Conservation (phyloP, 768 basidiomycete genomes). For the Thelephora ganbajun region DNA sequence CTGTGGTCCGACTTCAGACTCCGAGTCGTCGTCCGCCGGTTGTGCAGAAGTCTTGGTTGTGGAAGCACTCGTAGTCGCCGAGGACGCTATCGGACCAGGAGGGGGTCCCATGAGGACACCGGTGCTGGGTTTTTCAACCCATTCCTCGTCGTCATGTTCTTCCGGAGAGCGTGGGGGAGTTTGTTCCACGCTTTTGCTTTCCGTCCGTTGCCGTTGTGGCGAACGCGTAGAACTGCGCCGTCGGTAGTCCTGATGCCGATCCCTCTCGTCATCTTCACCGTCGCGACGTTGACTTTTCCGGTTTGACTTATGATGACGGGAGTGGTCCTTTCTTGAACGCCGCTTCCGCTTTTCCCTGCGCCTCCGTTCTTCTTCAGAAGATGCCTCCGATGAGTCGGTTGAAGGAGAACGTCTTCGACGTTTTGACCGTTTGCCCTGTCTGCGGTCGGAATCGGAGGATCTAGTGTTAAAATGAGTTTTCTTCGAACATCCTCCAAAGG, state of each 20-base stretch:
- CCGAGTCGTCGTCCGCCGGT: slow-evolving; percentile 22
- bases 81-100: slow-evolving; percentile 7
- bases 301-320: slow-evolving; percentile 11
- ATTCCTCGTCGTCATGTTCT: slow-evolving; percentile 34
- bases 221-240: not conserved
- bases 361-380: slow-evolving; percentile 42
- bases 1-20: slow-evolving; percentile 69
- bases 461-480: slow-evolving; percentile 20
- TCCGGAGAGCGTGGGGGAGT: slow-evolving; percentile 9
- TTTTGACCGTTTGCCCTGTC: slow-evolving; percentile 38
- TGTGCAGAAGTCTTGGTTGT: slow-evolving; percentile 8
- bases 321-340: slow-evolving; percentile 18
- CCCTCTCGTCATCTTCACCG: slow-evolving; percentile 14
- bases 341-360: slow-evolving; percentile 16
- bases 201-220: slow-evolving; percentile 12
- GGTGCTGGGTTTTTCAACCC: slow-evolving; percentile 46
- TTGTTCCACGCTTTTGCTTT: slow-evolving; percentile 13
- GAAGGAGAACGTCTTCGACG: slow-evolving; percentile 40
- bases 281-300: slow-evolving; percentile 10
- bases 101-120: slow-evolving; percentile 14
- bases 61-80: slow-evolving; percentile 1
- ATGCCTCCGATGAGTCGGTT: slow-evolving; percentile 26
- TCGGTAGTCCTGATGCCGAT: slow-evolving; percentile 3
- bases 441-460: slow-evolving; percentile 37
- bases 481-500: not conserved